Evolutionary conservation across 1,284 basidiomycete genomes (phyloP), one percentile per base, ranked within the genome.

Genomic region (Agroathelia rolfsii): DNA sequence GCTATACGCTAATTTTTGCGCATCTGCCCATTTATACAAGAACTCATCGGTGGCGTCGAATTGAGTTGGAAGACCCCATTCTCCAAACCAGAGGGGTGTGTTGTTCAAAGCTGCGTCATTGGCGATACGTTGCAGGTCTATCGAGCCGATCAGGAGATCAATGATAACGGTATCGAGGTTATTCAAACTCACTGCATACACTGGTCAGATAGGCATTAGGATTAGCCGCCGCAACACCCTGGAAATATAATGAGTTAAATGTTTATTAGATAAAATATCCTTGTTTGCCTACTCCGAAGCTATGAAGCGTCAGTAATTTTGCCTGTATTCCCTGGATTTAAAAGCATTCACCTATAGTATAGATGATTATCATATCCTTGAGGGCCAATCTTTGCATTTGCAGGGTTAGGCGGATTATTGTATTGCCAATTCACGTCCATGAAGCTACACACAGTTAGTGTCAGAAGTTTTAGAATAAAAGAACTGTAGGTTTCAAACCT

Each of bases 341-440:
- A 18, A 24, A 13, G 24, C 9, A 51, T 69, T 46, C 44, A 76
- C 71, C 58, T 66, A 46, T 82, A 83, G 49, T 84, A 85, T n/a
- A 86, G 50, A 52, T 86, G 82, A 36, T 82, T 77, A 45, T 86
- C 82, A 42, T 84, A 86, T n/a, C 55, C 61, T 42, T 79, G 75
- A 11, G 79, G 75, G 1, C 83, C 83, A 21, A 67, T 64, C 2
- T 66, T 65, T 16, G 75, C 79, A 34, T 72, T 59, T 1, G 74
- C 72, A 7, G 82, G 82, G 47, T 86, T 85, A 2, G 77, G 13
- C 10, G 74, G 76, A 48, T 71, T 62, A 44, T 74, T 64, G 44
- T 61, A 53, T 48, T 86, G 83, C 82, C 82, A 86, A 41, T 68
- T 72, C 32, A 77, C 47, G 44, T 86, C 80, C 79, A 83, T 83